Percentiles rank a stretch among this genome's conserved stretches.
Conservation (phyloP, 2,329 filamentous ascomycete species). For the Calonectria hongkongensis region DNA sequence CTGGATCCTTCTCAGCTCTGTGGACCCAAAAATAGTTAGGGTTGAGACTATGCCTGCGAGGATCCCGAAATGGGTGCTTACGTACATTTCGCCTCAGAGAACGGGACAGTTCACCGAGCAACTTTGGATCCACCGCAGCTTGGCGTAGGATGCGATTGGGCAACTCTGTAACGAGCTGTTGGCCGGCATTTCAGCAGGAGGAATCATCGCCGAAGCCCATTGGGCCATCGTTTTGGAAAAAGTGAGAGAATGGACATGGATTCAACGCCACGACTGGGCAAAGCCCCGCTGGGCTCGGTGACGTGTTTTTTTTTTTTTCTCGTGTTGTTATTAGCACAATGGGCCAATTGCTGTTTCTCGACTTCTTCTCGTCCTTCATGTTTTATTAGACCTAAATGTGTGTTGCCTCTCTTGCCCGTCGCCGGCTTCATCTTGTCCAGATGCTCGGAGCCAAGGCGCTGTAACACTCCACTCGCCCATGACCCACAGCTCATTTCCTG, state of each 20-base stretch:
- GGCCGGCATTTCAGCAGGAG: constrained; percentile 23
- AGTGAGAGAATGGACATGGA: constrained; percentile 4
- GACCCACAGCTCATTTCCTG: constrained; percentile 20
- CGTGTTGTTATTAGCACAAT: background rate
- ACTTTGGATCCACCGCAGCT: constrained; percentile 13
- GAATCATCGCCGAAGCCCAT: constrained; percentile 14
- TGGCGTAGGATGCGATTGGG: constrained; percentile 16
- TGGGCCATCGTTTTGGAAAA: constrained; percentile 5
- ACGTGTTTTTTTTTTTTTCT: constrained; percentile 19
- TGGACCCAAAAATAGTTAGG: constrained; percentile 4
- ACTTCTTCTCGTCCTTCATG: background rate
- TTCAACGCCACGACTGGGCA: constrained; percentile 17
- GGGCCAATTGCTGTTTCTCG: constrained; percentile 9
- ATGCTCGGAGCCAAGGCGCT: constrained; percentile 5
- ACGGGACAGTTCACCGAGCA: constrained; percentile 18
- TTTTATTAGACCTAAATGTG: constrained; percentile 13
- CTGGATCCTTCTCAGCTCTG: background rate
- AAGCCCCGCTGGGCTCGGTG: constrained; percentile 19
- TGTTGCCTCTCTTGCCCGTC: background rate
- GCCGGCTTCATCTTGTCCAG: background rate
- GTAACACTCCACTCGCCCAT: constrained; percentile 14
- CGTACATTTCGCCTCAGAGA: background rate
- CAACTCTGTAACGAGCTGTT: background rate
- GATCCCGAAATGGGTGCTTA: background rate
- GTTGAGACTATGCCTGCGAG: background rate